Base-by-base conservation (phyloP, 768 basidiomycete genomes). In the Chiua virens region DNA sequence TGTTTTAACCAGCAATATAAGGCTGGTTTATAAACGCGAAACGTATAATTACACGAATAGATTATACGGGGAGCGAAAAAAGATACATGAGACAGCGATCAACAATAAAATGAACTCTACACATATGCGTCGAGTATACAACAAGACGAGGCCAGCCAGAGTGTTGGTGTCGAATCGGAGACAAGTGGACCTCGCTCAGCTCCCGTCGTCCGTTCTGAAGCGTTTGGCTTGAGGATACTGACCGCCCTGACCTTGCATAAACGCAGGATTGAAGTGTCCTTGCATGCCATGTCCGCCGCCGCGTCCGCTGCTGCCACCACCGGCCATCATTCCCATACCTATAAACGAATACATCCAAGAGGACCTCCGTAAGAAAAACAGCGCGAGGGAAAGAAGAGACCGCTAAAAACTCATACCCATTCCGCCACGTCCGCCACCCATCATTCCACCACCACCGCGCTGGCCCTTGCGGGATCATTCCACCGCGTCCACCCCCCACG, bases 201-300 rank as follows among this genome's bases (percentile, higher is more conserved):
- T 71, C 57, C 74, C 76, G 40, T 81, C 81, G 49, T 83, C 82
- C 45, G 71, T 67, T 51, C 82, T 75, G 64, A 76, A 81, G 28
- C 82, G 71, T 58, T 84, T 84, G 56, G 79, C 74, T 27, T 74
- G 75, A 36, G 65, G 71, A 54, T 68, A 72, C 52, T 71, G 70
- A 20, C 74, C 76, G 14, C 71, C 73, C 49, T 73, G 69, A 10
- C 65, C 73, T 61, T 76, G 78, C 75, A 85, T 81, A 65, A 89
- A 89, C 20, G 85, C 83, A 4, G 87, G 86, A 64, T 88, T 88
- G 73, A 86, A 83, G 71, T 89, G 85, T 15, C 86, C 85, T 60
- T 76, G 76, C 56, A 70, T 73, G 53, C 72, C 75, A 65, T 75
- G 77, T 40, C 77, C 77, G 45, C 80, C 77, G 47, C 79, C 50